Percentiles rank a stretch among this genome's conserved stretches.
phyloP scores from a whole-genome alignment of 2,329 filamentous ascomycete species.

The Ophiostoma novo-ulmi region DNA sequence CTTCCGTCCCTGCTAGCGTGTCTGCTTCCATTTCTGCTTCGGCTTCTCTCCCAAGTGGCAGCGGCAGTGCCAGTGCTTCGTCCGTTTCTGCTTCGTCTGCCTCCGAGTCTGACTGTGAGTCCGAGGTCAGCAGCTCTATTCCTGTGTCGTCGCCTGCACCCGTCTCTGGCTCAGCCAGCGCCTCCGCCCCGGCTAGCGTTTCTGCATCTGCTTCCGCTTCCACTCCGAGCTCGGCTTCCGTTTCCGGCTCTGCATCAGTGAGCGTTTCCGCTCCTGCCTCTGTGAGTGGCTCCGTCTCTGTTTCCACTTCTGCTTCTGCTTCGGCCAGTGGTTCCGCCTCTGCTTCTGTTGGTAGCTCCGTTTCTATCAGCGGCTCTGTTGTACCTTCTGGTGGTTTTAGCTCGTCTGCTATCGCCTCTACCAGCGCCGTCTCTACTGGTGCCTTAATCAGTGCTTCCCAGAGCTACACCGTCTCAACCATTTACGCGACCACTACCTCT shows the following conservation, averaged over 20 bases:
- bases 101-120: neutral
- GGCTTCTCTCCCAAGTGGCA: neutral
- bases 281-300: neutral
- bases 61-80: neutral
- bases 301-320: too few relatives aligned
- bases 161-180: neutral
- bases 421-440: neutral
- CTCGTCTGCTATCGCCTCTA: neutral
- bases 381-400: neutral
- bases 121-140: neutral
- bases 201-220: neutral
- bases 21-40: neutral
- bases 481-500: conserved; percentile 24
- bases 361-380: neutral
- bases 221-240: neutral
- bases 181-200: neutral
- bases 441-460: neutral
- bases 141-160: neutral
- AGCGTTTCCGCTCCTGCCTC: neutral
- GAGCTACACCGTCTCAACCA: conserved; percentile 18
- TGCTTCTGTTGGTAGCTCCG: neutral
- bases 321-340: neutral
- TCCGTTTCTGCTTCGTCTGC: neutral
- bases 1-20: neutral
- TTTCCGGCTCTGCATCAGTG: neutral